Conservation (phyloP, 208 protist genomes). For the Acanthamoeba lenticulata region DNA sequence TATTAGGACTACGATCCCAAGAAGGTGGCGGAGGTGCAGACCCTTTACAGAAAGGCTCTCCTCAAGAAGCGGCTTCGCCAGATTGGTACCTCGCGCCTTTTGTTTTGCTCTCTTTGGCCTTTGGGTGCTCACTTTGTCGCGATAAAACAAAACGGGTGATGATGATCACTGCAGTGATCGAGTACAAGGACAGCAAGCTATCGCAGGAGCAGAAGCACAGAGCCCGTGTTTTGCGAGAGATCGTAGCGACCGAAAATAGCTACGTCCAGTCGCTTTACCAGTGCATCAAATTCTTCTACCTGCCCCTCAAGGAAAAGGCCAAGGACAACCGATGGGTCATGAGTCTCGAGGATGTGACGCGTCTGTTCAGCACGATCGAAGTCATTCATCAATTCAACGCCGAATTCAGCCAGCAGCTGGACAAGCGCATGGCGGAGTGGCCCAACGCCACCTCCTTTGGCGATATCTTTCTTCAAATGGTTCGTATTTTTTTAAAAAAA, state of each 20-base stretch:
- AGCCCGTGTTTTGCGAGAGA: constrained; percentile 14
- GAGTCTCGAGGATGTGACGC: constrained; percentile 12
- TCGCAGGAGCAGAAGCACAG: constrained; percentile 40
- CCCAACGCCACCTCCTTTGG: constrained; percentile 63
- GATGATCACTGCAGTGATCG: background rate
- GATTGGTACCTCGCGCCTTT: background rate
- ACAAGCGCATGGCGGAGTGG: constrained; percentile 32
- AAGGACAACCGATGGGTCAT: constrained; percentile 25
- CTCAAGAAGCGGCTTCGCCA: background rate
- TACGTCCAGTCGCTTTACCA: background rate
- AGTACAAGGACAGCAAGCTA: constrained; percentile 57
- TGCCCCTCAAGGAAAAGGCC: background rate
- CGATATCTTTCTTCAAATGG: constrained; percentile 59
- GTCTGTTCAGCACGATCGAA: constrained; percentile 38
- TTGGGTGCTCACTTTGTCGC: background rate
- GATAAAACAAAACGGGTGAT: too few species aligned
- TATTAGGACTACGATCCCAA: background rate
- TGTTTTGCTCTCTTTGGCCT: background rate
- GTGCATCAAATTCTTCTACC: constrained; percentile 42
- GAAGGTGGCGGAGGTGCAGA: background rate
- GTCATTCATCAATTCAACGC: constrained; percentile 47
- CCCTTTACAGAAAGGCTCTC: background rate
- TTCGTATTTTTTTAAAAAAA: background rate
- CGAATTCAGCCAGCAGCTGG: constrained; percentile 19
- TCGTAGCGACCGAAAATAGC: constrained; percentile 15